Evolutionary conservation across 345 rosid species (phyloP).

Genomic region (Mangifera indica): DNA sequence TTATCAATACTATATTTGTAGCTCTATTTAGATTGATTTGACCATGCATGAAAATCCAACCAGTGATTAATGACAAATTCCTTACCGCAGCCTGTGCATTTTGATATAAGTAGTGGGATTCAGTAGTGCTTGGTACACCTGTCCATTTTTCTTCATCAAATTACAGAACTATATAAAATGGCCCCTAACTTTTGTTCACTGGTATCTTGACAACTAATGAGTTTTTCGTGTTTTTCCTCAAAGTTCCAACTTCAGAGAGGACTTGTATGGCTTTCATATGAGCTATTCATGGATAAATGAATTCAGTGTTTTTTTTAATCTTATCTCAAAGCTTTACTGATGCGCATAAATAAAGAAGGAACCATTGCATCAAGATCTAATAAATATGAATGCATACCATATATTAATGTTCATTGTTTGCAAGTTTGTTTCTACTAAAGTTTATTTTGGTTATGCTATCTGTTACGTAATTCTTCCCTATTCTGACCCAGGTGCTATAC

Average conservation of each 20-base stretch:
- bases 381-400: not conserved
- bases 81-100: not conserved
- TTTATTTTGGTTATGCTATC: no score
- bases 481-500: conserved; percentile 57
- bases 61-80: not conserved
- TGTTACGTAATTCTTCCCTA: conserved; percentile 11
- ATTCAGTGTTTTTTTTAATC: not conserved
- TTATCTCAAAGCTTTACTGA: not conserved
- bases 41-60: not conserved
- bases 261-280: not conserved
- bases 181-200: not conserved
- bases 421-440: not conserved
- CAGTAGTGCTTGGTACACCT: not conserved
- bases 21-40: not conserved
- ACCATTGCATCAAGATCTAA: not conserved
- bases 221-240: not conserved
- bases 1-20: not conserved
- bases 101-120: not conserved
- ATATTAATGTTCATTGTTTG: not conserved
- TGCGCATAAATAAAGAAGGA: not conserved
- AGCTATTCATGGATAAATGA: not conserved
- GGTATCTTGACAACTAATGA: not conserved
- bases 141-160: no score
- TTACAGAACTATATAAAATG: not conserved
- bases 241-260: not conserved